These are phyloP conservation scores for Cladophialophora exuberans DNA, from an alignment of 2,329 filamentous ascomycete genomes.

Conservation along the genomic window DNA sequence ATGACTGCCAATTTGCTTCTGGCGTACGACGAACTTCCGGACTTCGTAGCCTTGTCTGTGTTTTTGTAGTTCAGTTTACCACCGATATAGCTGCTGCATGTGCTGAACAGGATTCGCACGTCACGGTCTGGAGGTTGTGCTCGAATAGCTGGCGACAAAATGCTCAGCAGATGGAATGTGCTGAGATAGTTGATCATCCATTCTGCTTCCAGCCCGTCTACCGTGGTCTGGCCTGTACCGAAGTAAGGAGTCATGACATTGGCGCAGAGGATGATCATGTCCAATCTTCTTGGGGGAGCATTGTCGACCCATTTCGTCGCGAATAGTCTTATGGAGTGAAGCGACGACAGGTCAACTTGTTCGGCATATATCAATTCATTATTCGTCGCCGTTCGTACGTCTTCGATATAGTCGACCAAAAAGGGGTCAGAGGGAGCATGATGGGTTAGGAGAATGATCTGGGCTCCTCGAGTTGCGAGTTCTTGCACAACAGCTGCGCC, in stretches of 20 bases:
- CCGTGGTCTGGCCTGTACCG: slow-evolving; percentile 62
- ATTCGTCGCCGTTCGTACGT: slow-evolving; percentile 73
- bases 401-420: slow-evolving; percentile 88
- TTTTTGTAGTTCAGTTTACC: slow-evolving; percentile 63
- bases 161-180: slow-evolving; percentile 92
- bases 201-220: slow-evolving; percentile 81
- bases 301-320: slow-evolving; percentile 99
- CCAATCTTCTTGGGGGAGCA: slow-evolving; percentile 80
- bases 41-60: slow-evolving; percentile 30
- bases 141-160: slow-evolving; percentile 85
- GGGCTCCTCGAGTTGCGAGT: slow-evolving; percentile 80
- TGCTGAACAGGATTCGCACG: slow-evolving; percentile 82
- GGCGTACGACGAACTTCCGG: slow-evolving; percentile 49
- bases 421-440: slow-evolving; percentile 82
- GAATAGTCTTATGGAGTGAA: slow-evolving; percentile 90
- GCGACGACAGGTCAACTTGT: slow-evolving; percentile 82
- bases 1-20: slow-evolving; percentile 77
- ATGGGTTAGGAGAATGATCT: slow-evolving; percentile 86
- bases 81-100: slow-evolving; percentile 85
- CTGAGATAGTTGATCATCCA: slow-evolving; percentile 96
- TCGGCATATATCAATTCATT: slow-evolving; percentile 95
- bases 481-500: slow-evolving; percentile 75
- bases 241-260: slow-evolving; percentile 74
- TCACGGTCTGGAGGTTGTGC: slow-evolving; percentile 93
- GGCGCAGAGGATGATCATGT: slow-evolving; percentile 88